Base-by-base conservation (phyloP, 179 eudicot genomes). In the Beta lomatogona region DNA sequence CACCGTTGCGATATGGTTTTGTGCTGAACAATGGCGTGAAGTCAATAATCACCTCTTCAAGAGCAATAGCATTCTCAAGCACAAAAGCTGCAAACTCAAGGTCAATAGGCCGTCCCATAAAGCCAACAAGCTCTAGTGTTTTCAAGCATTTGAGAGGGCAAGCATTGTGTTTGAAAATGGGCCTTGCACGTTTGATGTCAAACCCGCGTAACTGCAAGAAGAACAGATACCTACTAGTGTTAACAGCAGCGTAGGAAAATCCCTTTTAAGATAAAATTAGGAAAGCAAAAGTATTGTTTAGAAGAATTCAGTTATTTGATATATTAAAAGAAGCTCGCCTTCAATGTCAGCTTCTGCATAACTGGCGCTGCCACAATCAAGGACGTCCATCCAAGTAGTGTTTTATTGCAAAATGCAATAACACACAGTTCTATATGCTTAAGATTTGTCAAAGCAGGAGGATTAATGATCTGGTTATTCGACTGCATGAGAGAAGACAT, bases 61-160 rank as follows among this genome's bases (percentile, higher is more conserved):
- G 74, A 60, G 54, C 69, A 78, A 57, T 36, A 31, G 81, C 81
- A 78, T 78, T 78, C 74, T 68, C 64, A 31, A 78, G 46, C 63
- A 78, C 81, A 53, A 15, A 78, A 8, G 46, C 12, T 7, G 65
- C 74, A 52, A 78, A 46, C 74, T 78, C 81, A 36, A 66, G 74
- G 50, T 78, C 81, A 18, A 78, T 14, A 15, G 64, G 18, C 11
- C 5, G 25, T 53, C 81, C 81, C 65, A 31, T 9, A 41, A 66
- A 78, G 19, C 64, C 73, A 25, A 66, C 28, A 78, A 67, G 4
- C 74, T 78, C 74, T 28, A 78, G 60, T 2, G 74, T 68, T 9
- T 67, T 78, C 53, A 78, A 67, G 64, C 73, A 21, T 61, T 64
- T 77, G 76, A 50, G 80, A 16, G 60, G 72, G 44, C 5, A 46